Percentiles rank a stretch among this genome's conserved stretches.
Conservation (phyloP, 2,329 filamentous ascomycete species). For the Elsinoe arachidis region DNA sequence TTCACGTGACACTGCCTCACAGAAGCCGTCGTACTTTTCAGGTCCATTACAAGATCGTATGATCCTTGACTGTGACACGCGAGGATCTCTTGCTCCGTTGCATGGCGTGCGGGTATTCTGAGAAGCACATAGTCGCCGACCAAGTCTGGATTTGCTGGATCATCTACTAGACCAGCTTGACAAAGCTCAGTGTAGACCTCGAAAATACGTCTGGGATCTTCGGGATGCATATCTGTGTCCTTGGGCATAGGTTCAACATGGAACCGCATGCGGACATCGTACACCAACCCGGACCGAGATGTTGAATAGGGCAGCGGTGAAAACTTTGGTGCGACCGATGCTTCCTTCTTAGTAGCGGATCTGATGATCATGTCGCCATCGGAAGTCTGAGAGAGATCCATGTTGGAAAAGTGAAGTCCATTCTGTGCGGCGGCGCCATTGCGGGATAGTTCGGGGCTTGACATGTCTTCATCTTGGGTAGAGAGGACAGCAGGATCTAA, state of each 20-base stretch:
- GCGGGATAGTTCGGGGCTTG: slow-evolving; percentile 5
- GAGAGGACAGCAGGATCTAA: slow-evolving; percentile 6
- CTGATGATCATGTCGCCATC: slow-evolving; percentile 1
- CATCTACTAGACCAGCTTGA: slow-evolving; percentile 66
- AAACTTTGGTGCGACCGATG: slow-evolving; percentile 24
- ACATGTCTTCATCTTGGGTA: slow-evolving; percentile 4
- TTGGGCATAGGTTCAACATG: slow-evolving; percentile 62
- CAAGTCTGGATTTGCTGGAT: slow-evolving; percentile 42
- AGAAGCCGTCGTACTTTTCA: not conserved
- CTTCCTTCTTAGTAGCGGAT: slow-evolving; percentile 4
- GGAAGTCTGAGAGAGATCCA: slow-evolving; percentile 2
- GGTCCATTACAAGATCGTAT: slow-evolving; percentile 58
- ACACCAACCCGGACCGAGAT: slow-evolving; percentile 45
- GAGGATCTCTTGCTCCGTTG: slow-evolving; percentile 70
- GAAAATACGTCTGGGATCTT: slow-evolving; percentile 86
- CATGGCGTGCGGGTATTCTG: slow-evolving; percentile 69
- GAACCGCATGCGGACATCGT: slow-evolving; percentile 91
- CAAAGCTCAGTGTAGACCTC: slow-evolving; percentile 88
- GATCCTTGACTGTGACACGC: slow-evolving; percentile 71
- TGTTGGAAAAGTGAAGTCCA: not conserved
- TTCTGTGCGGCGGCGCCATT: not conserved
- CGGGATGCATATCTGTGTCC: slow-evolving; percentile 71
- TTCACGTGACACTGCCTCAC: slow-evolving; percentile 15
- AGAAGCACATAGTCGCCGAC: slow-evolving; percentile 47
- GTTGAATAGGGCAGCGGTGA: slow-evolving; percentile 30